Evolutionary conservation across 805 yeast genomes (phyloP).

Genomic region (Suhomyces pyralidae): DNA sequence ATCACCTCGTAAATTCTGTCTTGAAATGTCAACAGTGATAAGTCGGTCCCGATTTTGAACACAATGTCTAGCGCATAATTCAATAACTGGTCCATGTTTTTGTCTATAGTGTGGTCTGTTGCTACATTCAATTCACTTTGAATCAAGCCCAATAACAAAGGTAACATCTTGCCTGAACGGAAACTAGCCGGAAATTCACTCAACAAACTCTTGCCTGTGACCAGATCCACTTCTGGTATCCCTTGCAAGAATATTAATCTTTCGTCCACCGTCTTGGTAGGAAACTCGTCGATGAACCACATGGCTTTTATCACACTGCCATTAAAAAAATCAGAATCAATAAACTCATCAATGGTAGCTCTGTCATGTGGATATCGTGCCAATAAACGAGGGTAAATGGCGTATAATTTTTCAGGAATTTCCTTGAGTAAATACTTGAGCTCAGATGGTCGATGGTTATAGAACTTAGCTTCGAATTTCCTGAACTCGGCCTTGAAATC

Average conservation of each 20-base stretch:
- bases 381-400: constrained; percentile 52
- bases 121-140: constrained; percentile 33
- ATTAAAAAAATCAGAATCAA: constrained; percentile 73
- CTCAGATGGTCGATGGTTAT: constrained; percentile 32
- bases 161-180: constrained; percentile 69
- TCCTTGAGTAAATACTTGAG: constrained; percentile 47
- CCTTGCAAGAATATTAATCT: constrained; percentile 67
- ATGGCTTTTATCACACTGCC: constrained; percentile 79
- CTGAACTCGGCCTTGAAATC: constrained; percentile 58
- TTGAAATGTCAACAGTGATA: constrained; percentile 76
- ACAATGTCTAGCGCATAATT: constrained; percentile 52
- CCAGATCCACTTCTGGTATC: constrained; percentile 36
- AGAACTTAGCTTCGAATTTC: constrained; percentile 46
- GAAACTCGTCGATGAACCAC: constrained; percentile 77
- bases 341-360: constrained; percentile 59
- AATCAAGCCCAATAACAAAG: constrained; percentile 57
- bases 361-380: constrained; percentile 57
- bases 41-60: constrained; percentile 56
- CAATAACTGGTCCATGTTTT: constrained; percentile 39
- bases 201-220: constrained; percentile 19
- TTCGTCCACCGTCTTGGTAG: constrained; percentile 68
- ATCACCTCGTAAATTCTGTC: constrained; percentile 59
- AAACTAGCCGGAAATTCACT: constrained; percentile 39
- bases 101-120: constrained; percentile 15
- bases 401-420: constrained; percentile 56